phyloP scores from a whole-genome alignment of 148 eudicot genomes.

The Chenopodium album region DNA sequence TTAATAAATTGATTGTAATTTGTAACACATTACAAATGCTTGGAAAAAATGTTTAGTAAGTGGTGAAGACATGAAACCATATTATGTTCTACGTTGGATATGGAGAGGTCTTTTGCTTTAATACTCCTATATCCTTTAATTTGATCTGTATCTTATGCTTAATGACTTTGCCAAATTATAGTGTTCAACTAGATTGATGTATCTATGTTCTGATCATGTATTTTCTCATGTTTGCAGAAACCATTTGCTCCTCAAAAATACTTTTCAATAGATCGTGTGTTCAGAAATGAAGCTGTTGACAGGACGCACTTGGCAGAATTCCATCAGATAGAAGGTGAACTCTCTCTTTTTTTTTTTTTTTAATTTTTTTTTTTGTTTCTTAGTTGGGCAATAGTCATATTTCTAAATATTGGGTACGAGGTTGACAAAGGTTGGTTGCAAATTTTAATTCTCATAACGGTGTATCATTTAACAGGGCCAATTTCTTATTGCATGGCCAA shows the following conservation, averaged over 20 bases:
- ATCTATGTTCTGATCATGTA: background rate
- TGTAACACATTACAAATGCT: no score
- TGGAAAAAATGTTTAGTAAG: background rate
- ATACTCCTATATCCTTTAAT: background rate
- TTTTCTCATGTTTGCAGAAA: slow-evolving; percentile 42
- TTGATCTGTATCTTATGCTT: background rate
- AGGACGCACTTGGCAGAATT: slow-evolving; percentile 97
- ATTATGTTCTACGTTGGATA: background rate
- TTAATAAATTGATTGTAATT: no score
- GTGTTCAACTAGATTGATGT: background rate
- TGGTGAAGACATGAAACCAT: background rate
- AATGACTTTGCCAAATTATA: background rate
- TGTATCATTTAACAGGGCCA: background rate
- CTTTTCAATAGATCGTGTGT: slow-evolving; percentile 92
- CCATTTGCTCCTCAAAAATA: slow-evolving; percentile 76
- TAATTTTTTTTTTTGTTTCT: no score
- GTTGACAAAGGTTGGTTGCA: background rate
- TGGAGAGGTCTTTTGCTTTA: background rate
- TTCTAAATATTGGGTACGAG: background rate
- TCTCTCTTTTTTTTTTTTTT: no score
- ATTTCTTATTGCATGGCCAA: background rate
- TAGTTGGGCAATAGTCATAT: background rate
- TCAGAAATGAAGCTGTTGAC: slow-evolving; percentile 98
- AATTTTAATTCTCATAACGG: background rate
- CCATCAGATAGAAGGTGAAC: slow-evolving; percentile 91